These are phyloP conservation scores for Candida nonsorbophila DNA, from an alignment of 805 yeast species.

Conservation along the genomic window DNA sequence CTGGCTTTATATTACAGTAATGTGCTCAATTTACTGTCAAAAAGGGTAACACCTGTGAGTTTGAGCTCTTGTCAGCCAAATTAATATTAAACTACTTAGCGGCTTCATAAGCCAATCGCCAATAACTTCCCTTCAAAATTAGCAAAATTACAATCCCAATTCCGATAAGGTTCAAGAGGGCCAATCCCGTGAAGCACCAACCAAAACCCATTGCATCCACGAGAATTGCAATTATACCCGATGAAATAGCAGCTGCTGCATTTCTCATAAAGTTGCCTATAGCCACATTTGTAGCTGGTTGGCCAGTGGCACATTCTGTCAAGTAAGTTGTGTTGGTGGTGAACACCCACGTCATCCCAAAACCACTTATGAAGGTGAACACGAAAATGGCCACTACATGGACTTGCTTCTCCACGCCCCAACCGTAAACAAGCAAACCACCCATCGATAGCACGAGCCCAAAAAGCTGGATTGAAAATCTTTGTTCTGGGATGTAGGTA, in stretches of 20 bases:
- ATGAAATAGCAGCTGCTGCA: constrained; percentile 48
- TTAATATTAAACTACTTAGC: background rate
- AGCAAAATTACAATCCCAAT: constrained; percentile 13
- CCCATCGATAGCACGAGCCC: constrained; percentile 39
- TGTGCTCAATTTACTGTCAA: too few species aligned
- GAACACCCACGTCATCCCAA: constrained; percentile 54
- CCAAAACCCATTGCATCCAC: constrained; percentile 39
- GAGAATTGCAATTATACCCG: constrained; percentile 37
- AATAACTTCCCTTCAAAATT: constrained; percentile 15
- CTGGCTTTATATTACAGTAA: too few species aligned
- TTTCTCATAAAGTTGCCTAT: constrained; percentile 50
- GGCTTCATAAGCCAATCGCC: constrained; percentile 14
- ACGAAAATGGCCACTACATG: constrained; percentile 34
- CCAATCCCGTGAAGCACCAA: constrained; percentile 54
- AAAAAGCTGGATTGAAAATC: constrained; percentile 38
- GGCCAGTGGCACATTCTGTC: constrained; percentile 44
- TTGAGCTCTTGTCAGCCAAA: background rate
- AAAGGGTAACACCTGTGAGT: too few species aligned
- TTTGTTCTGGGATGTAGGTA: constrained; percentile 40
- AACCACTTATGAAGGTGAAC: constrained; percentile 42
- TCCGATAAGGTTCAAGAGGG: constrained; percentile 18
- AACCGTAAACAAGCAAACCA: constrained; percentile 49
- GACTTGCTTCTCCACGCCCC: constrained; percentile 39
- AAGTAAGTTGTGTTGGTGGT: constrained; percentile 49
- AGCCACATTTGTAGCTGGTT: constrained; percentile 51